Conservation (phyloP, 176 grass and related monocot species). For the Echinochloa phyllopogon region DNA sequence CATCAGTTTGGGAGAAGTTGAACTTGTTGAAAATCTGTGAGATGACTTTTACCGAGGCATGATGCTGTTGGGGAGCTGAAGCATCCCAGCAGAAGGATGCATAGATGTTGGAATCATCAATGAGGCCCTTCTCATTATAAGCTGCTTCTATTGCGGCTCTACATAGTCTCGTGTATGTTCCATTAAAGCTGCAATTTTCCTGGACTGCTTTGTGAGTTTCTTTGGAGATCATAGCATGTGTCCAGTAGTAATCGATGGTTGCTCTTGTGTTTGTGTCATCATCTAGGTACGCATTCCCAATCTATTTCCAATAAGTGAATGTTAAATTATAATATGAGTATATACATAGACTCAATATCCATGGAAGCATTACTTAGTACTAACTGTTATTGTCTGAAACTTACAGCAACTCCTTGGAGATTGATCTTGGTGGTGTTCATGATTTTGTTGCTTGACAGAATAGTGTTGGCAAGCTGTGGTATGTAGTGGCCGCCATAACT, state of each 20-base stretch:
- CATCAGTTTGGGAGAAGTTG: constrained; percentile 18
- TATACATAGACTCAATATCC: background rate
- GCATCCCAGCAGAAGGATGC: constrained; percentile 33
- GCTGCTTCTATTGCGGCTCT: constrained; percentile 28
- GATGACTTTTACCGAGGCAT: constrained; percentile 30
- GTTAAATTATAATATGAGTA: constrained; percentile 19
- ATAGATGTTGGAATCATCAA: constrained; percentile 49
- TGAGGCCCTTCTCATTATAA: constrained; percentile 29
- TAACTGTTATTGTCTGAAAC: constrained; percentile 30
- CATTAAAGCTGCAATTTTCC: constrained; percentile 54
- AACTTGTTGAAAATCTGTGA: constrained; percentile 23
- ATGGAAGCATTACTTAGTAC: constrained; percentile 3
- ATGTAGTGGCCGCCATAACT: constrained; percentile 70
- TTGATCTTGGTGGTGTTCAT: constrained; percentile 35
- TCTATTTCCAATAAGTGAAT: constrained; percentile 29
- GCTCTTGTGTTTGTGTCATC: constrained; percentile 48
- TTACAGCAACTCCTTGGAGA: constrained; percentile 59
- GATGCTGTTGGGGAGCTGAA: constrained; percentile 30
- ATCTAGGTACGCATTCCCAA: constrained; percentile 60
- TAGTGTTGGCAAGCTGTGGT: constrained; percentile 61
- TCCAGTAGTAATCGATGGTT: constrained; percentile 57
- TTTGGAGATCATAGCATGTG: constrained; percentile 65
- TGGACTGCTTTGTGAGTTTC: constrained; percentile 43
- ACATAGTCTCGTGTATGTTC: constrained; percentile 37
- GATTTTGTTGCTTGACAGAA: constrained; percentile 49